A percentile compares a stretch with the other conserved stretches of the same genome.
Evolutionary conservation across 2,329 filamentous ascomycete genomes (phyloP).

Genomic region (Thermochaetoides dissita): DNA sequence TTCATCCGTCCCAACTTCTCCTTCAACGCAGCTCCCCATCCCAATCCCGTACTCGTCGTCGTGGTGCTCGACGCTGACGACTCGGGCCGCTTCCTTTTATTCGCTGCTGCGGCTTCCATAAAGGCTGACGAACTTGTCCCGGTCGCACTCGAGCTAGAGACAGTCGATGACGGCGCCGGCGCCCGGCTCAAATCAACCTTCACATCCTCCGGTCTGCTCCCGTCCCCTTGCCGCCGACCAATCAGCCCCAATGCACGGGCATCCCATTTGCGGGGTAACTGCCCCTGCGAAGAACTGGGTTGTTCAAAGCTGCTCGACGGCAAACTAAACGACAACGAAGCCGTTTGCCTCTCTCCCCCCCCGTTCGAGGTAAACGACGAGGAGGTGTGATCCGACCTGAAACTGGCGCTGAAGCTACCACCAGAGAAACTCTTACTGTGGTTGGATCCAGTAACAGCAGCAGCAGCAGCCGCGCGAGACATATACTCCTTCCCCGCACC

Average conservation of each 20-base stretch:
- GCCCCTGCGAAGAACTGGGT: not conserved
- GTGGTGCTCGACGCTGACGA: constrained; percentile 28
- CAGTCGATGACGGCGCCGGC: not conserved
- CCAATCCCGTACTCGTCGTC: constrained; percentile 22
- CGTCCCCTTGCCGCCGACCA: constrained; percentile 22
- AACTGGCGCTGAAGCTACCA: constrained; percentile 3
- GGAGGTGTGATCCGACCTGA: not conserved
- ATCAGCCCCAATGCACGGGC: constrained; percentile 31
- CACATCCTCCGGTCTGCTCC: constrained; percentile 15
- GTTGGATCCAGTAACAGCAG: not conserved
- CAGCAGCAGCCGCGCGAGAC: constrained; percentile 21
- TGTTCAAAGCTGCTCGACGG: not conserved
- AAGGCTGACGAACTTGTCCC: too few species aligned
- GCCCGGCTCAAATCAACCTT: constrained; percentile 40
- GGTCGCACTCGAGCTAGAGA: too few species aligned
- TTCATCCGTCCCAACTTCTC: constrained; percentile 49
- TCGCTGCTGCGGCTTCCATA: too few species aligned
- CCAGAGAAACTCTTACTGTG: not conserved
- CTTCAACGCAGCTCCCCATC: constrained; percentile 43
- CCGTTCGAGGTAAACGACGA: not conserved
- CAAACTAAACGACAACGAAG: constrained; percentile 4
- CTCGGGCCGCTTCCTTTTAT: constrained; percentile 47
- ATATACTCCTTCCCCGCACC: constrained; percentile 62
- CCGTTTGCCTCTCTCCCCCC: not conserved
- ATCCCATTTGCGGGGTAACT: constrained; percentile 21